Evolutionary conservation across 1,284 basidiomycete species (phyloP), one percentile per base, ranked within the genome.

Genomic region (Cyathus olla): DNA sequence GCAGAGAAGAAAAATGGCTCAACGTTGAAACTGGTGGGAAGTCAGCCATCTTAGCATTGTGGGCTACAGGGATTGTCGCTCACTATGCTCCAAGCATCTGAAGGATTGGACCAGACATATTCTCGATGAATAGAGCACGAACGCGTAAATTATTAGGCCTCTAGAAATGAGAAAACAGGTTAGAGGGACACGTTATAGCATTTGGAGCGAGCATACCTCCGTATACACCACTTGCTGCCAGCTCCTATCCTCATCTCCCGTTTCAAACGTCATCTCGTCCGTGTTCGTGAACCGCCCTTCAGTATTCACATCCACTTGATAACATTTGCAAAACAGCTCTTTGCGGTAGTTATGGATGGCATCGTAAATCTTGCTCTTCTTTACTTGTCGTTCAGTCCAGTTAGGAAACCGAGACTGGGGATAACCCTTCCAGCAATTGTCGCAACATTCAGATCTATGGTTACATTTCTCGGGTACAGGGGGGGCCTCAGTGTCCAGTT

Each of bases 1-100:
- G 83, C 84, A 5, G 83, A 82, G 65, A 82, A 86, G 68, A 84
- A 86, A 71, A 84, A 86, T 0, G 83, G 83, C 64, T 85, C 84
- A 28, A 85, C 80, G 57, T 83, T 82, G 64, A 80, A 85, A 70
- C 83, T 85, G 44, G 9, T 27, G 17, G 8, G 37, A 17, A 39
- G 9, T 24, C 19, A 19, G 26, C 21, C n/a, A 59, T n/a, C 35
- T 24, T 29, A 46, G 13, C 31, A 35, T 35, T 35, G 13, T 8
- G 6, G 31, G 31, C 31, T 35, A 35, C 13, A 35, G 31, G 31
- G 31, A 35, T 35, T 6, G 31, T 37, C 13, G 65, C 72, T 37
- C 62, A 83, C 83, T 74, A 81, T 39, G 80, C 73, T 28, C 84
- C 84, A 0, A 86, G 71, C 80, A 85, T 85, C 64, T 83, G 80